These are phyloP conservation scores for Clonostachys rosea DNA, from an alignment of 2,329 filamentous ascomycete genomes.

Conservation along the genomic window DNA sequence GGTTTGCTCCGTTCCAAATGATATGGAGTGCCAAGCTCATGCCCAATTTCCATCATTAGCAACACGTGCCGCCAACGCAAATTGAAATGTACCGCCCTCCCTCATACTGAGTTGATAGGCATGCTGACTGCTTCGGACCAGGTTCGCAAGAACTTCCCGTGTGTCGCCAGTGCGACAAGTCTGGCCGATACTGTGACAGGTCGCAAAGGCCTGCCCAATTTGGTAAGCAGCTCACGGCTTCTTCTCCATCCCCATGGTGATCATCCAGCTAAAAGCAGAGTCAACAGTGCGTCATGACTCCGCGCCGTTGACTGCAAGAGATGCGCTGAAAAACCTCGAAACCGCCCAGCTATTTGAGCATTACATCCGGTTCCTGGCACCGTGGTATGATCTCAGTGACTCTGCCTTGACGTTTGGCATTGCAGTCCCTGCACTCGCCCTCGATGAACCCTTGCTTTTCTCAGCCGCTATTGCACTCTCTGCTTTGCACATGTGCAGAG, in stretches of 20 bases:
- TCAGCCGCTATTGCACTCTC: conserved; percentile 37
- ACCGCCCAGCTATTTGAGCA: conserved; percentile 28
- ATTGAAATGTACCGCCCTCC: not conserved
- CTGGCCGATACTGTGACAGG: conserved; percentile 25
- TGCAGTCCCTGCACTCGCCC: conserved; percentile 24
- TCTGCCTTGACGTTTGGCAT: conserved; percentile 22
- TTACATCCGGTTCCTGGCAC: conserved; percentile 30
- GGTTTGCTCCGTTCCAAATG: too few relatives aligned
- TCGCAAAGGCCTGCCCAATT: conserved; percentile 11
- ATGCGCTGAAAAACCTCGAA: conserved; percentile 14
- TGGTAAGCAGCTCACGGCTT: not conserved
- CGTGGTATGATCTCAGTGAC: conserved; percentile 44
- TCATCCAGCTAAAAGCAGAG: not conserved
- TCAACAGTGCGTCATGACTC: not conserved
- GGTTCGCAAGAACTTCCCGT: conserved; percentile 23
- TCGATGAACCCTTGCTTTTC: conserved; percentile 34
- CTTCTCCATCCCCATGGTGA: not conserved
- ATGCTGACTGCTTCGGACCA: conserved; percentile 4
- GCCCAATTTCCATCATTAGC: not conserved
- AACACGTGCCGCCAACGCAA: not conserved
- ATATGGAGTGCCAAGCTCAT: too few relatives aligned
- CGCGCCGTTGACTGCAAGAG: conserved; percentile 1
- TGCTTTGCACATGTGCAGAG: conserved; percentile 30
- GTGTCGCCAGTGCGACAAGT: conserved; percentile 21
- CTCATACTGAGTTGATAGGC: not conserved